A percentile compares a stretch with the other conserved stretches of the same genome.
phyloP scores from a whole-genome alignment of 1,284 basidiomycete species.

The Hemileia vastatrix region DNA sequence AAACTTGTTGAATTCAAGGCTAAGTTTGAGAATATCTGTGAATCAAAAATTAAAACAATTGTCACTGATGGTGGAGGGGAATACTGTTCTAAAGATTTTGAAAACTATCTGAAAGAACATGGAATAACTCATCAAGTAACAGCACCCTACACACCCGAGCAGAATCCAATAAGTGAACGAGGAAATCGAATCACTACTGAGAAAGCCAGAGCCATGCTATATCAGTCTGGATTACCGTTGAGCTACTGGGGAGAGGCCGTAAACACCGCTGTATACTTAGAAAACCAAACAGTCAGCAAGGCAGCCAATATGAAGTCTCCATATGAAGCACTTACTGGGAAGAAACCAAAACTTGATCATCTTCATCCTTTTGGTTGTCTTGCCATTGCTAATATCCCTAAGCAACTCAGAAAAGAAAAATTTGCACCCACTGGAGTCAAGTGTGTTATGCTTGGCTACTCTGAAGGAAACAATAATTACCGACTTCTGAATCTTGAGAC shows the following conservation, averaged over 20 bases:
- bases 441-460: not conserved
- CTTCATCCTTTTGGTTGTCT: constrained; percentile 4
- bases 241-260: constrained; percentile 45
- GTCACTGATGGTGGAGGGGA: not conserved
- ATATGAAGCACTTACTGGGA: not conserved
- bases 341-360: not conserved
- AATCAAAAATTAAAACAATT: not conserved
- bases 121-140: not conserved
- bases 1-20: too few species aligned
- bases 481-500: not conserved
- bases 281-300: constrained; percentile 37
- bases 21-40: too few species aligned
- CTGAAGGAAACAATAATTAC: not conserved
- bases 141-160: constrained; percentile 6
- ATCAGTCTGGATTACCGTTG: constrained; percentile 33
- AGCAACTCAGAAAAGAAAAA: not conserved
- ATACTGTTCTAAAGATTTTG: not conserved
- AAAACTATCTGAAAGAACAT: not conserved
- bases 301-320: not conserved
- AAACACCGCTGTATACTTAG: constrained; percentile 38
- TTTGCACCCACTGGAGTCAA: not conserved
- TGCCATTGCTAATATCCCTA: not conserved
- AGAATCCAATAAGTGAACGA: constrained; percentile 42
- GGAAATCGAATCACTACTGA: constrained; percentile 37
- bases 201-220: constrained; percentile 35